phyloP scores from a whole-genome alignment of 2,329 filamentous ascomycete species.

The Pestalotiopsis sp. region DNA sequence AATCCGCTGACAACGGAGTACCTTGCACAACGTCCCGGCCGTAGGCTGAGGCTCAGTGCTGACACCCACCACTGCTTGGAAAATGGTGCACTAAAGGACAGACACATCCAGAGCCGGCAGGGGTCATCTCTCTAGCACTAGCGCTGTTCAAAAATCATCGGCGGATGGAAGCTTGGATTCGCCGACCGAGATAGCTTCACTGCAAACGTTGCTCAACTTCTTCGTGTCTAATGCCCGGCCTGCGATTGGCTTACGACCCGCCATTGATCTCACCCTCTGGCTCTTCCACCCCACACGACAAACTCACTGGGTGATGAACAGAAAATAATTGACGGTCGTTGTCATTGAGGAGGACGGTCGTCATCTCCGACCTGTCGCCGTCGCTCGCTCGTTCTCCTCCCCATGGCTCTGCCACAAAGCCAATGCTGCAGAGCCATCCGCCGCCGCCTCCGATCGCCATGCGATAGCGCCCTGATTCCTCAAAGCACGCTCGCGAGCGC shows the following conservation, averaged over 20 bases:
- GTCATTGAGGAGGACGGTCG: slow-evolving; percentile 9
- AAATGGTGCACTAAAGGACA: not conserved
- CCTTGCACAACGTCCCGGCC: not conserved
- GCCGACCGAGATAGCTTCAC: slow-evolving; percentile 3
- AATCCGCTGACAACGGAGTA: not conserved
- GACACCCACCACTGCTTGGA: not conserved
- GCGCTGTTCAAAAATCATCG: not conserved
- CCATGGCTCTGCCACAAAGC: slow-evolving; percentile 47
- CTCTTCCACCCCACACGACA: not conserved
- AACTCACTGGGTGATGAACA: not conserved
- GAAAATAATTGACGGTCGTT: not conserved
- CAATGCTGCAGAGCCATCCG: slow-evolving; percentile 50
- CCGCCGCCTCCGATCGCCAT: slow-evolving; percentile 35
- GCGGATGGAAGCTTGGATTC: not conserved
- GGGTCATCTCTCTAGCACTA: not conserved
- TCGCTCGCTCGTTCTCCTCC: slow-evolving; percentile 8
- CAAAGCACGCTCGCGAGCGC: slow-evolving; percentile 54
- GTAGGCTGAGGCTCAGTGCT: not conserved
- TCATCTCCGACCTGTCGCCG: slow-evolving; percentile 3
- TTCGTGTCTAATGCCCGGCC: not conserved
- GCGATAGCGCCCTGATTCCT: slow-evolving; percentile 57
- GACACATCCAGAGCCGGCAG: not conserved
- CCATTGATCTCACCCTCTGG: not conserved
- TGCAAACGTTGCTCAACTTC: not conserved
- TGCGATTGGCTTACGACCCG: not conserved